A percentile compares a stretch with the other conserved stretches of the same genome.
Evolutionary conservation across 2,329 filamentous ascomycete genomes (phyloP).

Genomic region (Pestalotiopsis sp.): DNA sequence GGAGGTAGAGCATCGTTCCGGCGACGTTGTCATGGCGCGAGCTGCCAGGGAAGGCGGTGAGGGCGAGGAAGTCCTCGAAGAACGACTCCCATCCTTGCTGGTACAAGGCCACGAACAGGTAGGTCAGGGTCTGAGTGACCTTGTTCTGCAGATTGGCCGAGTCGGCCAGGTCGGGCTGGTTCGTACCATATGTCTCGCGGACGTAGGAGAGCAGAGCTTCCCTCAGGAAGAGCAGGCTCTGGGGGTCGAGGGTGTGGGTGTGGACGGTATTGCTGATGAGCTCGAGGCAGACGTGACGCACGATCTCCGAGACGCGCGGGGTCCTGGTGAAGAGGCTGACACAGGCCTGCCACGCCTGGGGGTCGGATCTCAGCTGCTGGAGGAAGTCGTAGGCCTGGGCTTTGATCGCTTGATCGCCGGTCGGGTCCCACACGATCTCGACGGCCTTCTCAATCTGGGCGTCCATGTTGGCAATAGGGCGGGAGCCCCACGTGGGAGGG

Average conservation of each 20-base stretch:
- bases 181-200: constrained; percentile 70
- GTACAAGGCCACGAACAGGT: constrained; percentile 88
- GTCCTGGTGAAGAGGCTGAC: constrained; percentile 80
- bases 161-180: constrained; percentile 63
- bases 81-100: constrained; percentile 85
- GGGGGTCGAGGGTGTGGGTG: constrained; percentile 72
- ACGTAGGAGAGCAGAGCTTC: constrained; percentile 83
- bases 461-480: constrained; percentile 7
- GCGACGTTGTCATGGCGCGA: constrained; percentile 67
- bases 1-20: constrained; percentile 85
- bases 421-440: constrained; percentile 86
- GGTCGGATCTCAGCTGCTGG: constrained; percentile 77
- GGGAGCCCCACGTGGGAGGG: constrained; percentile 7
- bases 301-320: constrained; percentile 77
- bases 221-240: constrained; percentile 75
- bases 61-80: constrained; percentile 82
- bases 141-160: constrained; percentile 88
- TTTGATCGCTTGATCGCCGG: constrained; percentile 75
- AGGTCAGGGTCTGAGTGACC: constrained; percentile 92
- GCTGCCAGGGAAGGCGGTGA: constrained; percentile 68
- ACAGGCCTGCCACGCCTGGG: constrained; percentile 89
- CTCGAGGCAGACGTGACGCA: constrained; percentile 87
- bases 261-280: constrained; percentile 92
- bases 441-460: constrained; percentile 89
- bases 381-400: constrained; percentile 81